Conservation (phyloP, 192 early-diverging fungal species). For the Tieghemiomyces parasiticus region DNA sequence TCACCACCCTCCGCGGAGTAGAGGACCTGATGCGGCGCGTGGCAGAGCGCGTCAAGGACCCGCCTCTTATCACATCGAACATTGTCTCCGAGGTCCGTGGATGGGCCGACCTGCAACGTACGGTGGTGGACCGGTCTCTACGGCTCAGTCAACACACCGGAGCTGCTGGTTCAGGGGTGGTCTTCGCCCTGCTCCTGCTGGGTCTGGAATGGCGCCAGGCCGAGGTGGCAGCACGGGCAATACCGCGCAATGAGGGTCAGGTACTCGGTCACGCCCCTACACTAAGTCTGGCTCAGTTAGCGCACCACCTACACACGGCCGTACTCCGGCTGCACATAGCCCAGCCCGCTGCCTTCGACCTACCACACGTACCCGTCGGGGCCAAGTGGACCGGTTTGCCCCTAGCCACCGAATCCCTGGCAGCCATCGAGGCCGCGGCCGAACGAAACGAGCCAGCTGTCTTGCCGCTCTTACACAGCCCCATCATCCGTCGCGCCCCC, state of each 20-base stretch:
- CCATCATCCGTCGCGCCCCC: not conserved
- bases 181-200: not conserved
- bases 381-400: not conserved
- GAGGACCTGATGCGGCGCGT: too few relatives aligned
- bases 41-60: too few relatives aligned
- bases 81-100: not conserved
- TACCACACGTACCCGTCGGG: not conserved
- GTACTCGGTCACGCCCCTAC: not conserved
- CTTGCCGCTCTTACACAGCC: not conserved
- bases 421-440: not conserved
- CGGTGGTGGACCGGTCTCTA: not conserved
- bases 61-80: too few relatives aligned
- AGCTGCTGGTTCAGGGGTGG: too few relatives aligned
- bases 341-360: not conserved
- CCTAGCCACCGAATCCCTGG: not conserved
- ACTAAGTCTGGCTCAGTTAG: not conserved
- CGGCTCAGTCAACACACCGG: not conserved
- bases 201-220: not conserved
- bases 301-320: not conserved
- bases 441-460: not conserved
- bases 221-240: not conserved
- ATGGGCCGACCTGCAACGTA: not conserved
- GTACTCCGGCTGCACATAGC: not conserved
- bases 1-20: not conserved
- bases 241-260: not conserved